Conservation (phyloP, 208 protist species). For the Trypanosoma avium region DNA sequence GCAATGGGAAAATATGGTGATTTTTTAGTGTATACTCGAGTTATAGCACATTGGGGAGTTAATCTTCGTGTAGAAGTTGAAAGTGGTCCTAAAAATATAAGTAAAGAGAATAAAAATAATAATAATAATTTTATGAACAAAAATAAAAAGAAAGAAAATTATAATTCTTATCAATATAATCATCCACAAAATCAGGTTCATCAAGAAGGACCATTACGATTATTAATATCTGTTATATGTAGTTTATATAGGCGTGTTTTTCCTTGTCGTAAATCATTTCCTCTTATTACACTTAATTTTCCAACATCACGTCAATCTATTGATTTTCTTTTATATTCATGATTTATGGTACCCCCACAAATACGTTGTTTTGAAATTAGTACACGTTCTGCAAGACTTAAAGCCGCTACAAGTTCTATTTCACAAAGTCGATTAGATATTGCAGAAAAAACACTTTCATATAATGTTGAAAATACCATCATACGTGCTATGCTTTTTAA, state of each 20-base stretch:
- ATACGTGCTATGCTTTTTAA: constrained; percentile 77
- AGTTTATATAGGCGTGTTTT: constrained; percentile 36
- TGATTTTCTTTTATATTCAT: constrained; percentile 68
- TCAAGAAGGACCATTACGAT: constrained; percentile 26
- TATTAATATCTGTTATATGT: constrained; percentile 34
- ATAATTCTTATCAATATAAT: too few species aligned
- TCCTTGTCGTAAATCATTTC: constrained; percentile 5
- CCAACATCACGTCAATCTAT: constrained; percentile 26
- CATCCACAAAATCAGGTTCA: too few species aligned
- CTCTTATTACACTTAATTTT: constrained; percentile 31
- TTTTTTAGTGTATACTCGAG: constrained; percentile 49
- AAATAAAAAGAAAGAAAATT: too few species aligned
- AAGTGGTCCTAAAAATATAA: constrained; percentile 24
- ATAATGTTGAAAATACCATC: constrained; percentile 31
- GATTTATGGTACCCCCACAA: constrained; percentile 62
- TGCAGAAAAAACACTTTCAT: constrained; percentile 7
- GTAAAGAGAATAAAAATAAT: background rate
- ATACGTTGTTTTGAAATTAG: constrained; percentile 55
- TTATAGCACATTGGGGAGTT: constrained; percentile 42
- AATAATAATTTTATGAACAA: too few species aligned
- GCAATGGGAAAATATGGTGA: constrained; percentile 38
- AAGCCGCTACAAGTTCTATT: background rate
- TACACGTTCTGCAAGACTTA: constrained; percentile 17
- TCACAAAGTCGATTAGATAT: background rate
- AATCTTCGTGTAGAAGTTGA: constrained; percentile 31